Base-by-base conservation (phyloP, 148 eudicot genomes). In the Euryodendron excelsum region DNA sequence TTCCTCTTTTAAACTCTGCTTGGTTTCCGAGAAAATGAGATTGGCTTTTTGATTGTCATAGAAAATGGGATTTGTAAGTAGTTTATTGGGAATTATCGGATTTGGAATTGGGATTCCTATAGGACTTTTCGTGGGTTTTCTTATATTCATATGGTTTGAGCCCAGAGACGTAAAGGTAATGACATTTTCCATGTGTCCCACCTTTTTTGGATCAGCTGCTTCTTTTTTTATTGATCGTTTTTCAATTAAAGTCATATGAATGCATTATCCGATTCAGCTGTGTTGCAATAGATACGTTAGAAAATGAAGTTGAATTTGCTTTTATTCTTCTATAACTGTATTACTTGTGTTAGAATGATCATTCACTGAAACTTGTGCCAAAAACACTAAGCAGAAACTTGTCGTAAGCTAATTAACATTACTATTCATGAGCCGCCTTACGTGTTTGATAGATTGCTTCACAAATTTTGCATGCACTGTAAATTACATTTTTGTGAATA, bases 81-180 rank as follows among this genome's bases (percentile, higher is more conserved):
- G 76, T 61, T 79, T 86, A 37, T 73, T 81, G 65, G 84, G 37
- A 55, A 60, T 81, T 33, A n/a, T 81, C 0, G 89, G 89, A 4
- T 86, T 86, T 70, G 86, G 79, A 37, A 73, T 86, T 69, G 89
- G 89, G 59, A 79, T 86, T 30, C 85, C 86, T 15, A 15, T 86
- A 10, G 89, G 89, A n/a, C 69, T 86, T 45, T 10, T 84, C 68
- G 44, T 83, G 71, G 89, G 89, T 55, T 86, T 79, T 66, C 52
- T 83, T 66, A 9, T 83, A 3, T 86, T 86, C 78, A 62, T 73
- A 21, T 65, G 68, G 59, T 79, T 58, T 31, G 74, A 79, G 17
- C 59, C 85, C 66, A 71, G 13, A 81, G 75, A 86, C 72, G 73
- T 86, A 2, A 48, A 86, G 86, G 87, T 81, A 41, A n/a, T 56